These are phyloP conservation scores for Gymnopilus dilepis DNA, from an alignment of 768 basidiomycete genomes.

Conservation along the genomic window DNA sequence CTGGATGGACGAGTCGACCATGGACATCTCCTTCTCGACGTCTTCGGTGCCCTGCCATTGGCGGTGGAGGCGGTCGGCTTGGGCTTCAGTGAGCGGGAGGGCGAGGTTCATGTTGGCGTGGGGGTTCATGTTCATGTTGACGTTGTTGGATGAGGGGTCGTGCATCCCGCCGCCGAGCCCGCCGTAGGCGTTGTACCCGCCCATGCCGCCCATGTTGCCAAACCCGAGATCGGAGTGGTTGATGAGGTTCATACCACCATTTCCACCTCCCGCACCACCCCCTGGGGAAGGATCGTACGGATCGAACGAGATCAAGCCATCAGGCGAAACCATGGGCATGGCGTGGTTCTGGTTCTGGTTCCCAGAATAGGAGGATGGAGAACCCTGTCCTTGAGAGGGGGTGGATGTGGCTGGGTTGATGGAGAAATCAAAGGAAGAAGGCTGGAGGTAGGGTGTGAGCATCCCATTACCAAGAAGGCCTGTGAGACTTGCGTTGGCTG, in stretches of 20 bases:
- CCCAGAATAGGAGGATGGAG: no score
- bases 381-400: no score
- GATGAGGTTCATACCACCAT: slow-evolving; percentile 35
- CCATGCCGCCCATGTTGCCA: neutral
- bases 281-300: slow-evolving; percentile 21
- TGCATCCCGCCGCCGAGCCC: neutral
- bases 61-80: slow-evolving; percentile 43
- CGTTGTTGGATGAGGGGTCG: slow-evolving; percentile 1
- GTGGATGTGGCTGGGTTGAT: slow-evolving; percentile 18
- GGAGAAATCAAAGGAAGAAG: slow-evolving; percentile 41
- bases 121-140: slow-evolving; percentile 33
- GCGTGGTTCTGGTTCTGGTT: no score
- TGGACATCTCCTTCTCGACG: slow-evolving; percentile 76
- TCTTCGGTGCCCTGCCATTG: slow-evolving; percentile 65
- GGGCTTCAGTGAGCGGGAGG: no score
- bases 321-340: slow-evolving; percentile 25
- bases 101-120: no score
- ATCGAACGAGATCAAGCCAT: slow-evolving; percentile 39
- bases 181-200: neutral
- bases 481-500: neutral
- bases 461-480: slow-evolving; percentile 16
- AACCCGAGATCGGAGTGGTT: slow-evolving; percentile 14
- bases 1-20: slow-evolving; percentile 69
- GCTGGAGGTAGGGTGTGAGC: slow-evolving; percentile 39
- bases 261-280: slow-evolving; percentile 29